Base-by-base conservation (phyloP, 805 yeast genomes). In the Wickerhamiella australiensis region DNA sequence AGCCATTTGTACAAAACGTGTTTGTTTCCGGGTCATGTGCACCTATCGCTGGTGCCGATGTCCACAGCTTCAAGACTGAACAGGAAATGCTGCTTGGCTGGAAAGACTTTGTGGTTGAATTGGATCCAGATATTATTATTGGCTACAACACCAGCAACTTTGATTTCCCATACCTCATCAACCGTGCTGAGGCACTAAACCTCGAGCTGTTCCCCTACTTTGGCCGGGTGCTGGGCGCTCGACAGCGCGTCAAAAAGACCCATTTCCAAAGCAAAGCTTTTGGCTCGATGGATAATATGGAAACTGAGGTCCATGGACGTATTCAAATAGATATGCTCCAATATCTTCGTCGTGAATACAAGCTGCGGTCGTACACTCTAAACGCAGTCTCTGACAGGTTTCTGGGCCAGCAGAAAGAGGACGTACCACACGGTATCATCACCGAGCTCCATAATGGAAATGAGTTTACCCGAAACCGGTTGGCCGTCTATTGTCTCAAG, bases 91-190 rank as follows among this genome's bases (percentile, higher is more conserved):
- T 92, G 49, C 66, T 74, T 68, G 75, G 73, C 40, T 92, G 99
- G 99, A 76, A 77, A 55, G 84, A 87, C 31, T 94, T 94, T 60
- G 76, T 92, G 11, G 80, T 78, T 4, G 75, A 79, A 52, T 82
- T 78, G 5, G 99, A 92, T 65, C 94, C 99, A 0, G 99, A 92
- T 68, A 94, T 92, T 46, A 82, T 92, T 38, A 92, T 94, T 58
- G 99, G 99, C 46, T 92, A 92, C 67, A 92, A 92, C 65, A 86
- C 85, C 3, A 77, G 94, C 31, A 94, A 94, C 62, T 92, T 92
- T 63, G 99, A 92, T 73, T 72, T 92, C 49, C 99, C 99, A 0
- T 92, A 92, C 61, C 69, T 92, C 42, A 68, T 92, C 29, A 90
- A 90, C 61, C 77, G 99, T 52, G 95, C 98, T 0, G 70, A 69